Percentiles rank a stretch among this genome's conserved stretches.
Conservation (phyloP, 495 filamentous ascomycete genomes). For the Endocarpon pusillum region DNA sequence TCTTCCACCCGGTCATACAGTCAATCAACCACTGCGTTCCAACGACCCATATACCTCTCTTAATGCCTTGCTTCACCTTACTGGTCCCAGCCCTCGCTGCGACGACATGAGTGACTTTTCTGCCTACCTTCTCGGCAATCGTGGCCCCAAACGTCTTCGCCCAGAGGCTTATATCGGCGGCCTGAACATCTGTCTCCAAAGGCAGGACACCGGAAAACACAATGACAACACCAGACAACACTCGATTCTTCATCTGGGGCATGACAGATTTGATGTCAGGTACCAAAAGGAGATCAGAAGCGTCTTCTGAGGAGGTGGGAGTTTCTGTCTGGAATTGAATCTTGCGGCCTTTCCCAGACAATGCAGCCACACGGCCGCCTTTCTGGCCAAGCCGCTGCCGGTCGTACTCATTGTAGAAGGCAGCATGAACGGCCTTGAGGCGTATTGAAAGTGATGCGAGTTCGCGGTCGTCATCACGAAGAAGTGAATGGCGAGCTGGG, state of each 20-base stretch:
- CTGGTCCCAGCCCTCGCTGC: conserved; percentile 66
- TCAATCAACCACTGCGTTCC: conserved; percentile 76
- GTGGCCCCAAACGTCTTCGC: conserved; percentile 69
- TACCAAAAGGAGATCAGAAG: conserved; percentile 45
- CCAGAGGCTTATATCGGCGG: conserved; percentile 70
- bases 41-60: conserved; percentile 71
- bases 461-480: conserved; percentile 73
- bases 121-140: conserved; percentile 40
- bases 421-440: conserved; percentile 53
- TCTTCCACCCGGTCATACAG: conserved; percentile 61
- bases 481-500: conserved; percentile 50
- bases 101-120: conserved; percentile 48
- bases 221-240: conserved; percentile 51
- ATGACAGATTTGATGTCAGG: conserved; percentile 77
- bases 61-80: conserved; percentile 68
- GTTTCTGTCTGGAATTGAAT: conserved; percentile 28
- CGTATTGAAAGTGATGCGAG: conserved; percentile 55
- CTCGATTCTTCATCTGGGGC: conserved; percentile 52
- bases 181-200: conserved; percentile 54
- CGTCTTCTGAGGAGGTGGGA: conserved; percentile 10
- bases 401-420: conserved; percentile 74
- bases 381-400: conserved; percentile 26
- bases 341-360: conserved; percentile 34
- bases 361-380: conserved; percentile 41
- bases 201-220: conserved; percentile 85